phyloP scores from a whole-genome alignment of 805 yeast species.

The Ogataea neopini region DNA sequence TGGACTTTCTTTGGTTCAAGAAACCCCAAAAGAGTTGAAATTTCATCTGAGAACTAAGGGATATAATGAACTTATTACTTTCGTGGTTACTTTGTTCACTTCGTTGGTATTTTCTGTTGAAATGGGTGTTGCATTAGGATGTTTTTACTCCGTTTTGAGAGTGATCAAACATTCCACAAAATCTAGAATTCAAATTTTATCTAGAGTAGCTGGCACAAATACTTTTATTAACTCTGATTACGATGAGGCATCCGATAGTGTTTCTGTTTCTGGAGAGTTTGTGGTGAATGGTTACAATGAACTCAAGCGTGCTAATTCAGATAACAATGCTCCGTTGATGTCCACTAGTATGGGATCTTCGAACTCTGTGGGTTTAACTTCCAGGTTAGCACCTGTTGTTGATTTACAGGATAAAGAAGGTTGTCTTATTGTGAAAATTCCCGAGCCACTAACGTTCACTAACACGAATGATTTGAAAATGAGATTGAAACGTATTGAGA shows the following conservation, averaged over 20 bases:
- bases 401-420: conserved; percentile 58
- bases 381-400: conserved; percentile 5
- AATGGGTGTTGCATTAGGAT: conserved; percentile 87
- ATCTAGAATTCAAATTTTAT: conserved; percentile 82
- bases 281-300: conserved; percentile 32
- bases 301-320: conserved; percentile 10
- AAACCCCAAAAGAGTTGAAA: conserved; percentile 73
- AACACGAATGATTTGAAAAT: conserved; percentile 75
- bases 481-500: conserved; percentile 67
- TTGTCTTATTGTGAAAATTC: conserved; percentile 74
- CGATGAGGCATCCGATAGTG: conserved; percentile 23
- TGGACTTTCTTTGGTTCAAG: conserved; percentile 76
- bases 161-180: conserved; percentile 78
- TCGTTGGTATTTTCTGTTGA: conserved; percentile 80
- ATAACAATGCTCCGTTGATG: not conserved
- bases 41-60: conserved; percentile 78
- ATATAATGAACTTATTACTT: conserved; percentile 71
- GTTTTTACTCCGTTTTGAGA: conserved; percentile 73
- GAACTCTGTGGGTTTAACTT: not conserved
- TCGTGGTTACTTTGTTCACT: conserved; percentile 60
- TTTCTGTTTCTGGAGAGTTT: conserved; percentile 15
- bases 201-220: conserved; percentile 61
- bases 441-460: conserved; percentile 88
- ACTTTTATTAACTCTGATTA: conserved; percentile 73
- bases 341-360: conserved; percentile 10